Evolutionary conservation across 352 stramenopile genomes (phyloP), one percentile per base, ranked within the genome.

Genomic region (Plasmopara viticola): DNA sequence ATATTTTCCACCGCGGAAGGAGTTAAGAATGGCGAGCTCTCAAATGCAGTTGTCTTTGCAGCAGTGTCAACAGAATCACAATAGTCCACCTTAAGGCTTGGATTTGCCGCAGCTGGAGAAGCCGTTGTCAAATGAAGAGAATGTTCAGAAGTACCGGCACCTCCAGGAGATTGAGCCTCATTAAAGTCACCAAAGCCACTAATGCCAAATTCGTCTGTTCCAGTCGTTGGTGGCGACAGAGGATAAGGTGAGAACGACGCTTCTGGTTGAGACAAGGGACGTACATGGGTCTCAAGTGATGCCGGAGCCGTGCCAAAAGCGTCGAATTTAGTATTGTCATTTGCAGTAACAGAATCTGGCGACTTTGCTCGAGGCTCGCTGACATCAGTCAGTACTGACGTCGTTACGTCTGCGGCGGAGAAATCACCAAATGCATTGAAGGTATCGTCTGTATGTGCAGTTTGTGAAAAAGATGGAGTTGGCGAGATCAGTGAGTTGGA

Each of bases 361-460:
- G 46, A 60, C 2, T 51, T 64, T 30, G 25, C 52, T 28, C 45
- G 38, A 10, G 18, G 9, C 12, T 30, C 39, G 25, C 15, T 33
- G 18, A 46, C 40, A 47, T 49, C 40, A 46, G 38, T 25, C 35
- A 48, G 9, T 40, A 29, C 20, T 6, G 54, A 64, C 10, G 56
- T 44, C 9, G 30, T 40, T 34, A 28, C 34, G 14, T 50, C 52
- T 30, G 33, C 33, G 7, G 48, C 55, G 5, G 29, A 25, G 39
- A 63, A 64, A 29, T 60, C 56, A 39, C 52, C 48, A 34, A 72
- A 67, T 30, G 41, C 46, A 20, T 56, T 39, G 33, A 68, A 62
- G n/a, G 25, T 55, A 40, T 57, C 42, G 18, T 44, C 57, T 40
- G 38, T 48, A 30, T 17, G 30, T 5, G 48, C 48, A 18, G 44